Conservation (phyloP, 1,284 basidiomycete species). For the Pisolithus thermaeus region DNA sequence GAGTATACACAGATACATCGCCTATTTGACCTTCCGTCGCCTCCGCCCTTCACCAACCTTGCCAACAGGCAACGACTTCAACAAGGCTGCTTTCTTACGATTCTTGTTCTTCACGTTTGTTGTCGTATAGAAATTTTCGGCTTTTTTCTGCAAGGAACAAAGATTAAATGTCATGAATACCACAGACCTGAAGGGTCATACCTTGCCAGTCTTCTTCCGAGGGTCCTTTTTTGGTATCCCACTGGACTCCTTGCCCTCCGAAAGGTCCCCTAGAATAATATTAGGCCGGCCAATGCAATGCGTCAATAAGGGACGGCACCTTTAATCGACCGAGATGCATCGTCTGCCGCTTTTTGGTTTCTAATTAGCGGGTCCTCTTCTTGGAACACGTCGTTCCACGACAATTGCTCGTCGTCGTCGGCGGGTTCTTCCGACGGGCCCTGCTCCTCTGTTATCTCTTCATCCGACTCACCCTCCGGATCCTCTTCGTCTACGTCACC, state of each 20-base stretch:
- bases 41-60: conserved; percentile 41
- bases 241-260: conserved; percentile 12
- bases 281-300: not conserved
- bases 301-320: conserved; percentile 9
- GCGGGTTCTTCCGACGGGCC: conserved; percentile 27
- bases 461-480: conserved; percentile 20
- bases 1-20: conserved; percentile 10
- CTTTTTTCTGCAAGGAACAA: conserved; percentile 58
- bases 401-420: conserved; percentile 42
- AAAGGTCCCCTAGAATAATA: not conserved
- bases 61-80: conserved; percentile 47
- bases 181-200: conserved; percentile 19
- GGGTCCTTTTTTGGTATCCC: conserved; percentile 47
- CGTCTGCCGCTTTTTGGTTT: conserved; percentile 26
- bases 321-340: conserved; percentile 21
- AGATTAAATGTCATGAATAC: conserved; percentile 9
- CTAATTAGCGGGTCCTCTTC: conserved; percentile 22
- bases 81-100: conserved; percentile 52
- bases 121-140: conserved; percentile 85
- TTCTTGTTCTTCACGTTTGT: conserved; percentile 91
- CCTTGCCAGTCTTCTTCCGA: conserved; percentile 90
- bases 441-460: conserved; percentile 25
- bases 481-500: conserved; percentile 8
- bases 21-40: conserved; percentile 23
- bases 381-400: conserved; percentile 68